Evolutionary conservation across 345 rosid genomes (phyloP).

Genomic region (Sisymbrium altissimum): DNA sequence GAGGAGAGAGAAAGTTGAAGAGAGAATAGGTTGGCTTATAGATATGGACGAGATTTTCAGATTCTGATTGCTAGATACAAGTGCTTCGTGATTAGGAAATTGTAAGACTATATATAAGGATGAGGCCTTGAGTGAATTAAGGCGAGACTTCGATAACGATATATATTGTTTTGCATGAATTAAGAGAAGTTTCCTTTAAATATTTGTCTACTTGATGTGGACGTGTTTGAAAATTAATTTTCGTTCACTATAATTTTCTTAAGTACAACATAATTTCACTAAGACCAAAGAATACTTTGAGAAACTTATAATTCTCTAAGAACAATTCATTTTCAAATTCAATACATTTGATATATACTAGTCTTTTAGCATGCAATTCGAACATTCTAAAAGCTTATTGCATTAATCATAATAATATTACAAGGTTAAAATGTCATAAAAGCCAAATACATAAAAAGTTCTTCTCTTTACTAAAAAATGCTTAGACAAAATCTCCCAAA

Average conservation of each 20-base stretch:
- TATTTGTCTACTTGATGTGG: conserved; percentile 7
- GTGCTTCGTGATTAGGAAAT: neutral
- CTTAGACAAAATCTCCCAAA: neutral
- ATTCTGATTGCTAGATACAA: neutral
- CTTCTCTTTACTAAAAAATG: neutral
- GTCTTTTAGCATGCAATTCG: neutral
- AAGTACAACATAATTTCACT: neutral
- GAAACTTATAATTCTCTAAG: no score
- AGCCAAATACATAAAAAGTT: neutral
- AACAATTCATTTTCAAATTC: neutral
- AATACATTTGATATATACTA: neutral
- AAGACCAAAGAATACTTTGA: neutral
- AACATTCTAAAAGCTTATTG: neutral
- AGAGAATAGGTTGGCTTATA: neutral
- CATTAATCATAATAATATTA: neutral
- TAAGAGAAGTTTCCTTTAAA: neutral
- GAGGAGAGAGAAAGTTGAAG: neutral
- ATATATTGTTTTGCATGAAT: conserved; percentile 23
- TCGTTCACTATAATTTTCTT: neutral
- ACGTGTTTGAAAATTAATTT: neutral
- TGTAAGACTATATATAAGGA: conserved; percentile 19
- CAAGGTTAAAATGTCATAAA: neutral
- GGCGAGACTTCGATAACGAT: conserved; percentile 17
- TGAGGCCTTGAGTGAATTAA: neutral
- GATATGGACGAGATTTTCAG: neutral